Conservation (phyloP, 176 grass and related monocot genomes). For the Oryza glaberrima region DNA sequence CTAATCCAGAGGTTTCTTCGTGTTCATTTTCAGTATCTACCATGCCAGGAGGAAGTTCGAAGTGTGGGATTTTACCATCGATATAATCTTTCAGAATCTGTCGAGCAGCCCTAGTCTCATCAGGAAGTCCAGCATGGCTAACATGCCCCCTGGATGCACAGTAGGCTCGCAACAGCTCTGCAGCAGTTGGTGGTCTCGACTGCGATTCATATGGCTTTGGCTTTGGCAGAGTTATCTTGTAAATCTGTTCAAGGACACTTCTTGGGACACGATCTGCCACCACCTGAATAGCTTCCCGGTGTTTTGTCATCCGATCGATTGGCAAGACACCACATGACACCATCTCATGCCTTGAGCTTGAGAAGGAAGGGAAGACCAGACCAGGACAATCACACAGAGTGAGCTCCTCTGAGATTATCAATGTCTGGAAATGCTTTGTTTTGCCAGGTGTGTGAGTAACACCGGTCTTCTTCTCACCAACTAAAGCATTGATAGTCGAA, state of each 20-base stretch:
- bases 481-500: constrained; percentile 94
- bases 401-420: constrained; percentile 91
- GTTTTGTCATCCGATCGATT: constrained; percentile 85
- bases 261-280: constrained; percentile 75
- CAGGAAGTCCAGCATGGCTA: constrained; percentile 71
- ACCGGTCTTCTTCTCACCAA: constrained; percentile 83
- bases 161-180: constrained; percentile 72
- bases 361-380: constrained; percentile 95
- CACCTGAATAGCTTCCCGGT: constrained; percentile 79
- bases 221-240: constrained; percentile 78
- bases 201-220: constrained; percentile 71
- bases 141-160: constrained; percentile 84
- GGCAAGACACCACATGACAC: constrained; percentile 89
- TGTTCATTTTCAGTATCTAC: not conserved
- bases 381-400: constrained; percentile 90
- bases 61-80: constrained; percentile 91
- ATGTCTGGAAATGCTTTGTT: constrained; percentile 96
- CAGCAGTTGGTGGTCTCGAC: constrained; percentile 62
- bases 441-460: constrained; percentile 96
- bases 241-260: constrained; percentile 58
- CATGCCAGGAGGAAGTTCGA: constrained; percentile 66
- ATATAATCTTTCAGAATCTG: constrained; percentile 96
- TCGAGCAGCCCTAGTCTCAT: constrained; percentile 79
- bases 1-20: not conserved
- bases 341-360: constrained; percentile 96